Conservation (phyloP, 192 early-diverging fungal species). For the Coemansia sp. region DNA sequence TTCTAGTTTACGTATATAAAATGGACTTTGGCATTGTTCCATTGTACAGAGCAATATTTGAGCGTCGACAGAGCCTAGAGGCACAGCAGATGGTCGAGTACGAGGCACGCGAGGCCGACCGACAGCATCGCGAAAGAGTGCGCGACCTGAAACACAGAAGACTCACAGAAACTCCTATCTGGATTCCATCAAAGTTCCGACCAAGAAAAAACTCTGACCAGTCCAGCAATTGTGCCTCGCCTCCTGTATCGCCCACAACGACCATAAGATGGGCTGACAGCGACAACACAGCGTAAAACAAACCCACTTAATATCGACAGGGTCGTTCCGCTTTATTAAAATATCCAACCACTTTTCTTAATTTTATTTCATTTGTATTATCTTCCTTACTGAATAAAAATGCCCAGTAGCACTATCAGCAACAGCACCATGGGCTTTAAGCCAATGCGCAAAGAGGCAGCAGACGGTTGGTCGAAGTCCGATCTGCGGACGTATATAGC, state of each 20-base stretch:
- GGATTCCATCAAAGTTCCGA: slow-evolving; percentile 16
- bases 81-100: slow-evolving; percentile 18
- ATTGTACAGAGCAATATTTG: slow-evolving; percentile 15
- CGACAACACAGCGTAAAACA: background rate
- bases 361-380: background rate
- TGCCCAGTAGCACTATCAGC: background rate
- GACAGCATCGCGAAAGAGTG: slow-evolving; percentile 21
- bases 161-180: slow-evolving; percentile 13
- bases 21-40: slow-evolving; percentile 24
- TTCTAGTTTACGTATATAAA: background rate
- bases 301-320: background rate
- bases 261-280: slow-evolving; percentile 31
- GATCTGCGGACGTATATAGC: slow-evolving; percentile 27
- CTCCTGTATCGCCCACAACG: slow-evolving; percentile 8
- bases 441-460: background rate
- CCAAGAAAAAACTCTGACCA: slow-evolving; percentile 5
- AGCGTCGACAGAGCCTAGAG: slow-evolving; percentile 9
- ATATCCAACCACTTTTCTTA: background rate
- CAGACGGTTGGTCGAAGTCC: slow-evolving; percentile 14
- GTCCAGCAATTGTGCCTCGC: slow-evolving; percentile 5
- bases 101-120: slow-evolving; percentile 25
- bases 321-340: too few relatives aligned
- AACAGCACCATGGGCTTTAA: background rate
- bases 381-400: background rate
- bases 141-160: slow-evolving; percentile 28